Evolutionary conservation across 116 monocot species (phyloP).

Genomic region (Papilionanthe hybrid): DNA sequence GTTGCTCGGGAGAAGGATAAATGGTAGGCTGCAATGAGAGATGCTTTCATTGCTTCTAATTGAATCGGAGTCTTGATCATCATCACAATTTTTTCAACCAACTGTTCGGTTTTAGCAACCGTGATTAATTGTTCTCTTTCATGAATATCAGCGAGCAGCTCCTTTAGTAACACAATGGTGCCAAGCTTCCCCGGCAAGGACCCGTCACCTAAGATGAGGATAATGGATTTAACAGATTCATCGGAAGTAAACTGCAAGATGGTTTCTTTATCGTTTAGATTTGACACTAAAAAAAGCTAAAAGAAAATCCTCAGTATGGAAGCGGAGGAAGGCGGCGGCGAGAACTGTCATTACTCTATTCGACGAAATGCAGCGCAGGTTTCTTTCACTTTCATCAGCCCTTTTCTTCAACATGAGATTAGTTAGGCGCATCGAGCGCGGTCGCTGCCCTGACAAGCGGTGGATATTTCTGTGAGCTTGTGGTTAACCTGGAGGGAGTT

Average conservation of each 20-base stretch:
- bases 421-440: not conserved
- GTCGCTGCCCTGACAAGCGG: not conserved
- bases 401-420: constrained; percentile 17
- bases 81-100: constrained; percentile 7
- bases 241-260: constrained; percentile 5
- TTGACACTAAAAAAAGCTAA: constrained; percentile 19
- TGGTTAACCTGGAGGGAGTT: constrained; percentile 19
- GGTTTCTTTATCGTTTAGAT: constrained; percentile 23
- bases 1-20: not conserved
- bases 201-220: constrained; percentile 14
- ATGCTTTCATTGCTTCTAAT: constrained; percentile 5
- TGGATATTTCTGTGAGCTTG: constrained; percentile 20
- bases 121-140: constrained; percentile 15
- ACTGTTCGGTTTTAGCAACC: not conserved
- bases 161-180: constrained; percentile 30
- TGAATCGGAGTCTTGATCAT: constrained; percentile 10
- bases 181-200: constrained; percentile 21
- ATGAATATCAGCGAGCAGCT: not conserved
- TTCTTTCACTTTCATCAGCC: constrained; percentile 43
- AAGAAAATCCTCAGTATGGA: constrained; percentile 15
- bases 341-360: constrained; percentile 19
- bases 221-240: constrained; percentile 16
- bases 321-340: constrained; percentile 16
- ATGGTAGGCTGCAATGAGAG: constrained; percentile 14
- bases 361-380: constrained; percentile 26